Evolutionary conservation across 2,329 filamentous ascomycete species (phyloP).

Genomic region (Trichophyton benhamiae): DNA sequence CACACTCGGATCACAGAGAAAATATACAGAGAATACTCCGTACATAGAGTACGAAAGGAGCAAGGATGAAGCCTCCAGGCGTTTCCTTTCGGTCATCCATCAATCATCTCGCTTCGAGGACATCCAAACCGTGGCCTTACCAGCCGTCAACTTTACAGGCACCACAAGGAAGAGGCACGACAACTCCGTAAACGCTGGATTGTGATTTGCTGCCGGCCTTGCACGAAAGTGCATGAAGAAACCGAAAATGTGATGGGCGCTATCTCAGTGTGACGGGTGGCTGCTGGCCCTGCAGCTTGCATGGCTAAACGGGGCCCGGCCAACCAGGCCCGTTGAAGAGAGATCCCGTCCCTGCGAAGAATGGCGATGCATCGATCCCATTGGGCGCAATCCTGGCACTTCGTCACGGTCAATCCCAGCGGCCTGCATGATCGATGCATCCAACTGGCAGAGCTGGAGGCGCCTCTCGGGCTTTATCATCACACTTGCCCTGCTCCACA

Average conservation of each 20-base stretch:
- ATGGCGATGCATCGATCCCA: neutral
- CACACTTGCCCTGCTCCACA: constrained; percentile 1
- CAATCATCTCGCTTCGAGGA: neutral
- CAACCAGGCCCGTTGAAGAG: neutral
- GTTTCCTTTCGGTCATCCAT: neutral
- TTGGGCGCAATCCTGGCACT: neutral
- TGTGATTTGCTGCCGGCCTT: neutral
- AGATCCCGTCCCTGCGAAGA: neutral
- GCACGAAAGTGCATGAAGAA: neutral
- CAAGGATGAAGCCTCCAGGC: neutral
- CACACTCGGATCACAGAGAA: neutral
- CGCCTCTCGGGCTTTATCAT: neutral
- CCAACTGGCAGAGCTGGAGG: neutral
- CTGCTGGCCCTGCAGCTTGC: neutral
- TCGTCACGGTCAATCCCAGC: neutral
- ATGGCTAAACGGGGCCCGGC: neutral
- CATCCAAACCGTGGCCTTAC: neutral
- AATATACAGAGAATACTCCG: too few species aligned
- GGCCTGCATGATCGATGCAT: neutral
- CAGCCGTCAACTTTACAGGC: neutral
- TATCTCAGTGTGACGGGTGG: neutral
- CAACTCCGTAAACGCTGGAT: neutral
- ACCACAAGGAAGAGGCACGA: neutral
- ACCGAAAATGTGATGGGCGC: constrained; percentile 1
- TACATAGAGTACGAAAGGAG: neutral